These are phyloP conservation scores for Venturia oleaginea DNA, from an alignment of 2,329 filamentous ascomycete genomes.

Conservation along the genomic window DNA sequence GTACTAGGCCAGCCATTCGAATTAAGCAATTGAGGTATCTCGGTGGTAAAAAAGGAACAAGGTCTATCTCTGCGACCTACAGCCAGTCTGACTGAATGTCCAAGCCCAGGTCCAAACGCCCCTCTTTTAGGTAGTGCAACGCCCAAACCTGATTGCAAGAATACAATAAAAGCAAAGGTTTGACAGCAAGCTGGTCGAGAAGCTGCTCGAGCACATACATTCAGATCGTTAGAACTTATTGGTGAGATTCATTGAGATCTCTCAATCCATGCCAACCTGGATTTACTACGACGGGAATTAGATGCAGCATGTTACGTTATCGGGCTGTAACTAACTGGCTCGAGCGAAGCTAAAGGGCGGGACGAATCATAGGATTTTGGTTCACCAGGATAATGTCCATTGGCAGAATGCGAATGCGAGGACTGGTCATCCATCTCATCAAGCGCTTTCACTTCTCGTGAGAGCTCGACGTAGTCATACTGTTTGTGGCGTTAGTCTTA, in stretches of 20 bases:
- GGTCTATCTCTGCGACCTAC: neutral
- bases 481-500: slow-evolving; percentile 18
- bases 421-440: slow-evolving; percentile 26
- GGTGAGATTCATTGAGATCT: slow-evolving; percentile 1
- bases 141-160: neutral
- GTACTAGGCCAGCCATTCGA: neutral
- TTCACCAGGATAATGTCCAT: slow-evolving; percentile 7
- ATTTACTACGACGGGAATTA: slow-evolving; percentile 1
- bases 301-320: neutral
- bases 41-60: neutral
- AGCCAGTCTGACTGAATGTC: neutral
- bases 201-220: slow-evolving; percentile 2
- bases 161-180: neutral
- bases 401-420: neutral
- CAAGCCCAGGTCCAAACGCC: neutral
- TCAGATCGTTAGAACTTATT: neutral
- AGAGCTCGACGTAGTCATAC: slow-evolving; percentile 86
- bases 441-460: slow-evolving; percentile 50
- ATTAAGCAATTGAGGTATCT: slow-evolving; percentile 7
- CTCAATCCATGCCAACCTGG: slow-evolving; percentile 10
- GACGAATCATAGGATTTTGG: slow-evolving; percentile 10
- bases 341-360: slow-evolving; percentile 13
- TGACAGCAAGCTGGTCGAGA: neutral
- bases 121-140: neutral
- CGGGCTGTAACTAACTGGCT: slow-evolving; percentile 7